phyloP scores from a whole-genome alignment of 805 yeast genomes.

The Starmerella bombi region DNA sequence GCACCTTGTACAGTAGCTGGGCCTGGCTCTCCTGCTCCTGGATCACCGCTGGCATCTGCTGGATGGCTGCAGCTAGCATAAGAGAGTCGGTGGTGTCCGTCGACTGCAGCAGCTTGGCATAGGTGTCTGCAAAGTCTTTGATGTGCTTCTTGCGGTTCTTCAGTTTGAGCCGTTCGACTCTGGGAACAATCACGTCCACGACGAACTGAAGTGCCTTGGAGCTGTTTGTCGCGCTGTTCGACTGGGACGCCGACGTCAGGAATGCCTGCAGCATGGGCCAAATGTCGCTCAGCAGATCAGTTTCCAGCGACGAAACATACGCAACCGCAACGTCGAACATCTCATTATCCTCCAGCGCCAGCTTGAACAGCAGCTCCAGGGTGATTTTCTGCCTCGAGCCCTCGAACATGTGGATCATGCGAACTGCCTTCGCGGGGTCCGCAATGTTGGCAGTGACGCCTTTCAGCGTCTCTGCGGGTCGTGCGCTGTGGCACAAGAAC shows the following conservation, averaged over 20 bases:
- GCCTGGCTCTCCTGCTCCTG: slow-evolving; percentile 51
- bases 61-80: slow-evolving; percentile 29
- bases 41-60: slow-evolving; percentile 33
- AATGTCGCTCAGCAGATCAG: slow-evolving; percentile 67
- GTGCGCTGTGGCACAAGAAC: slow-evolving; percentile 15
- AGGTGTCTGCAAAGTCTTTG: slow-evolving; percentile 44
- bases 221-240: slow-evolving; percentile 24
- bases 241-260: slow-evolving; percentile 43
- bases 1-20: slow-evolving; percentile 37
- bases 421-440: slow-evolving; percentile 14
- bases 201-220: slow-evolving; percentile 2
- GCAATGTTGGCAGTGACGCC: slow-evolving; percentile 6
- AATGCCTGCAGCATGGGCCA: slow-evolving; percentile 49
- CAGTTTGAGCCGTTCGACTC: slow-evolving; percentile 8
- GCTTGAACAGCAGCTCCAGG: slow-evolving; percentile 12
- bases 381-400: slow-evolving; percentile 17
- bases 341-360: slow-evolving; percentile 4
- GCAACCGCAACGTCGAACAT: slow-evolving; percentile 37
- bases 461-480: slow-evolving; percentile 16
- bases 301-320: slow-evolving; percentile 55
- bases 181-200: slow-evolving; percentile 8
- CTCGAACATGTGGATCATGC: slow-evolving; percentile 21
- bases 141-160: slow-evolving; percentile 30
- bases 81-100: slow-evolving; percentile 5
- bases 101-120: slow-evolving; percentile 25